Evolutionary conservation across 1,139 yeast species (phyloP), one percentile per base, ranked within the genome.

Genomic region (Suhomyces yuchorum): DNA sequence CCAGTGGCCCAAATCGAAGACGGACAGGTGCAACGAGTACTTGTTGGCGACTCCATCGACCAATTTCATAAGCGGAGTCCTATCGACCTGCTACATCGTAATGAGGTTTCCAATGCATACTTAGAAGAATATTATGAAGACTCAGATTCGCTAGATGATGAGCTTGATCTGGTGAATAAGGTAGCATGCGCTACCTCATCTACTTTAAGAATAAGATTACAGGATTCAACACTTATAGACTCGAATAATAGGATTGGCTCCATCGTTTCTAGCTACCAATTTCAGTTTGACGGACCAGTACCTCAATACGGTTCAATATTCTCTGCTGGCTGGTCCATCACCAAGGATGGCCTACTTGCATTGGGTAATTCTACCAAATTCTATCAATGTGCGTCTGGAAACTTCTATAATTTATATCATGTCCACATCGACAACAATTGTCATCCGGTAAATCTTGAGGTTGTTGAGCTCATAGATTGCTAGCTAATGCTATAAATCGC

Each of bases 261-360:
- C 20, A 73, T 75, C 53, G 79, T 74, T 15, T 63, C 71, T 2
- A 69, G 70, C 45, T 68, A 67, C 46, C 78, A 75, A 55, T 71
- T 75, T 56, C 79, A 73, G 57, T 75, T 75, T 51, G 80, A 75
- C 54, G 77, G 77, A 3, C 76, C 78, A 14, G 65, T 71, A 19
- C 78, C 78, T 34, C 77, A 71, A 57, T 63, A 64, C 51, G 78
- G 77, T 18, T 59, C 77, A 8, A 54, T 73, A 19, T 73, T 63
- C 49, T 77, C 78, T 35, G 69, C 73, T 26, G 79, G 78, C 3
- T 74, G 78, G 78, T 65, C 71, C 17, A 63, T 74, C 28, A 67
- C 77, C n/a, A 46, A 52, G 9, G 55, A 63, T 6, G 78, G 77
- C 3, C 63, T 65, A 50, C 64, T 75, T 50, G 70, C 73, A 8